Percentiles rank a stretch among this genome's conserved stretches.
phyloP scores from a whole-genome alignment of 2,329 filamentous ascomycete species.

The Reticulascus tulasneorum region DNA sequence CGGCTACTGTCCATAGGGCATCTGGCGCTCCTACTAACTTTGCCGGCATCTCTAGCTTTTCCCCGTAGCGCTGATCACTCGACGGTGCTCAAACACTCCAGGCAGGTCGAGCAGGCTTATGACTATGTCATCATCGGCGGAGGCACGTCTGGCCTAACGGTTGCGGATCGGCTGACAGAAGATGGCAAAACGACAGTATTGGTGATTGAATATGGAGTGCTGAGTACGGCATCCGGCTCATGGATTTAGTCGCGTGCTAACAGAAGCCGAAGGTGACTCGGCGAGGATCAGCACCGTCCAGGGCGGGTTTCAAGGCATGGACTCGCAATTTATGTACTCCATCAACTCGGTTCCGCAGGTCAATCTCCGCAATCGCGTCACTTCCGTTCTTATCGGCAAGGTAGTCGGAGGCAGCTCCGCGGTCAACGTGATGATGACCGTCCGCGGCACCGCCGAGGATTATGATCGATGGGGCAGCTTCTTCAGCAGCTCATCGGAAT shows the following conservation, averaged over 20 bases:
- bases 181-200: constrained; percentile 3
- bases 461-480: constrained; percentile 27
- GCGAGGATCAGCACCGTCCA: too few relatives aligned
- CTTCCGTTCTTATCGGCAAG: constrained; percentile 4
- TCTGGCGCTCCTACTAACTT: too few relatives aligned
- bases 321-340: too few relatives aligned
- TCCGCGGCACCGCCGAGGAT: constrained; percentile 13
- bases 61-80: too few relatives aligned
- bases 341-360: constrained; percentile 9
- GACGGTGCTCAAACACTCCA: too few relatives aligned
- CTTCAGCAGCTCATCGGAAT: constrained; percentile 24
- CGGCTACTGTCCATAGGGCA: too few relatives aligned
- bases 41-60: too few relatives aligned
- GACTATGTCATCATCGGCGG: constrained; percentile 46
- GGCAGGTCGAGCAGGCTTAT: too few relatives aligned
- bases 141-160: constrained; percentile 49
- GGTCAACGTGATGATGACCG: constrained; percentile 14
- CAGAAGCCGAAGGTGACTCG: too few relatives aligned
- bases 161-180: constrained; percentile 45
- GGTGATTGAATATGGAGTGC: constrained; percentile 10
- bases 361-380: constrained; percentile 2
- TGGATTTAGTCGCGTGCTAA: too few relatives aligned
- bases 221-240: too few relatives aligned
- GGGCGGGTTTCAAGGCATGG: too few relatives aligned
- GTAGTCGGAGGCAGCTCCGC: constrained; percentile 13